A percentile compares a stretch with the other conserved stretches of the same genome.
These are phyloP conservation scores for Xylaria flabelliformis DNA, from an alignment of 495 filamentous ascomycete species.

Conservation along the genomic window DNA sequence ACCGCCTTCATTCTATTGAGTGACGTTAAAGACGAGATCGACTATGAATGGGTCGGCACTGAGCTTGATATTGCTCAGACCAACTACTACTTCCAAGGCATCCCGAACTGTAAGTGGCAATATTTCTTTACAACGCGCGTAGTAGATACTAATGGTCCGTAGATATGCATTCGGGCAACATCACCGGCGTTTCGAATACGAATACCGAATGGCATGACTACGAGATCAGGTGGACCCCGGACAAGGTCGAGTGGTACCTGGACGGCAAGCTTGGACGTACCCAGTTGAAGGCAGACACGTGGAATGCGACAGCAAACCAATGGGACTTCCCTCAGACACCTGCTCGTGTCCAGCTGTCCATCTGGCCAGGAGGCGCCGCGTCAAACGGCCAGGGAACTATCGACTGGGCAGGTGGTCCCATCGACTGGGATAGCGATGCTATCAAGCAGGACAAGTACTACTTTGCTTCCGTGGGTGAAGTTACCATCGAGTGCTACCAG, in stretches of 20 bases:
- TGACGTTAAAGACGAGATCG: slow-evolving; percentile 97
- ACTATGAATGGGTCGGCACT: slow-evolving; percentile 90
- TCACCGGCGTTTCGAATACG: slow-evolving; percentile 70
- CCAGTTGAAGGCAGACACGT: slow-evolving; percentile 76
- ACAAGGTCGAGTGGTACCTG: slow-evolving; percentile 81
- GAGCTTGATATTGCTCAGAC: slow-evolving; percentile 81
- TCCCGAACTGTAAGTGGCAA: slow-evolving; percentile 81
- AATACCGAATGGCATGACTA: slow-evolving; percentile 86
- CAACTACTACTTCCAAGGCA: slow-evolving; percentile 97
- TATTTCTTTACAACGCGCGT: neutral
- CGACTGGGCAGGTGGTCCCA: slow-evolving; percentile 86
- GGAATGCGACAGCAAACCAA: slow-evolving; percentile 79
- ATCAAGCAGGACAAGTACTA: slow-evolving; percentile 88
- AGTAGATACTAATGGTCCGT: neutral
- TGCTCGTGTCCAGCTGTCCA: slow-evolving; percentile 88
- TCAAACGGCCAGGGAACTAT: slow-evolving; percentile 85
- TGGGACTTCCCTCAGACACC: slow-evolving; percentile 94
- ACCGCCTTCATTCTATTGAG: slow-evolving; percentile 94
- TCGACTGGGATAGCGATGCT: slow-evolving; percentile 84
- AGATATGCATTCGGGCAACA: slow-evolving; percentile 79
- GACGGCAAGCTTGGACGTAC: slow-evolving; percentile 79
- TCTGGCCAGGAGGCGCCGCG: slow-evolving; percentile 90
- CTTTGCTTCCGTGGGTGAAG: slow-evolving; percentile 79
- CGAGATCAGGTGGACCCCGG: slow-evolving; percentile 91
- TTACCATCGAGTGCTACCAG: slow-evolving; percentile 85